A percentile compares a stretch with the other conserved stretches of the same genome.
Evolutionary conservation across 225 moss, liverwort and hornwort species (phyloP).

Genomic region (Thuidium tamariscinum): DNA sequence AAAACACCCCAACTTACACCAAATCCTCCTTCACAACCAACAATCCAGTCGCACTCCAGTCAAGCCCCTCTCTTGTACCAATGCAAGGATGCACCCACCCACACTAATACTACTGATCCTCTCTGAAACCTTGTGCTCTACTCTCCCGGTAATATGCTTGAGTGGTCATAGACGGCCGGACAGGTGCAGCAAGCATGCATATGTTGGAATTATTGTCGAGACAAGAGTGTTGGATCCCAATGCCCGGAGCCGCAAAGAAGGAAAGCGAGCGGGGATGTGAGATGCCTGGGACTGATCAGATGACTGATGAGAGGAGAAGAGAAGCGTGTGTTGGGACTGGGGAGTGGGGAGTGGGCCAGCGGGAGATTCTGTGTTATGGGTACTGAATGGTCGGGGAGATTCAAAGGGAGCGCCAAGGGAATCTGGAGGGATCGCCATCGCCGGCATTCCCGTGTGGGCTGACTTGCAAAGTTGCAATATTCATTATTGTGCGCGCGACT

Average conservation of each 20-base stretch:
- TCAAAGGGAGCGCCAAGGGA: background rate
- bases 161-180: too few species aligned
- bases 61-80: background rate
- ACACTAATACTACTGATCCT: too few species aligned
- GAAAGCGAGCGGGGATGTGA: background rate
- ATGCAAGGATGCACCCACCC: background rate
- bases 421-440: background rate
- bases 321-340: too few species aligned
- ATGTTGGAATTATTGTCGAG: background rate
- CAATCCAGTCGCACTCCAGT: too few species aligned
- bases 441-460: background rate
- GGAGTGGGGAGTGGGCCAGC: background rate
- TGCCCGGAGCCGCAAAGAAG: background rate
- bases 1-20: background rate
- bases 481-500: background rate
- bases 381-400: background rate
- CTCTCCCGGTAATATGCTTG: background rate
- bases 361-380: background rate
- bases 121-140: too few species aligned
- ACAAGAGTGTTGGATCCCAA: background rate
- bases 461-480: background rate
- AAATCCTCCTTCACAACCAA: background rate
- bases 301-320: background rate
- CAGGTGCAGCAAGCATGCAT: background rate
- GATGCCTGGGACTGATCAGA: too few species aligned